Conservation (phyloP, 352 stramenopile genomes). For the Pythium volutum region DNA sequence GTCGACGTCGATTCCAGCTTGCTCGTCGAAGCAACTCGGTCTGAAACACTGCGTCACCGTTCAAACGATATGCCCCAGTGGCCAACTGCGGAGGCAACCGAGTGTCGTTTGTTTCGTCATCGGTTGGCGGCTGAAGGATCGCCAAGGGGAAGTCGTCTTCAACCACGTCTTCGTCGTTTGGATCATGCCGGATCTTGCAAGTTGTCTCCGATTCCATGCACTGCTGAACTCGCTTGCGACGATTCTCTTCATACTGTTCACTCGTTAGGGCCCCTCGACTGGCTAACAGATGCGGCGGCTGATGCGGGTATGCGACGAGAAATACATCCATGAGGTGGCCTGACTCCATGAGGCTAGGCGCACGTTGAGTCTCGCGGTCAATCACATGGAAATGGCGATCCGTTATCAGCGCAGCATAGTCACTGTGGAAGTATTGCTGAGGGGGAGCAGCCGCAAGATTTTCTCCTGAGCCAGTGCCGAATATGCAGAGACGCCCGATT, state of each 20-base stretch:
- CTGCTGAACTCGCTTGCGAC: slow-evolving; percentile 59
- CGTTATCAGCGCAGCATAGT: slow-evolving; percentile 87
- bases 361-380: slow-evolving; percentile 83
- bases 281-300: slow-evolving; percentile 61
- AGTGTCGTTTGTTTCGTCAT: not conserved
- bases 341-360: slow-evolving; percentile 83
- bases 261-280: slow-evolving; percentile 30
- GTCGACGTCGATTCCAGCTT: slow-evolving; percentile 28
- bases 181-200: slow-evolving; percentile 50
- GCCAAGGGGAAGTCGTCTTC: slow-evolving; percentile 54
- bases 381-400: slow-evolving; percentile 88
- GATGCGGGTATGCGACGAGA: slow-evolving; percentile 64
- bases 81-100: slow-evolving; percentile 5
- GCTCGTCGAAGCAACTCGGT: slow-evolving; percentile 58
- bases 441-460: slow-evolving; percentile 29
- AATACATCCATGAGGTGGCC: slow-evolving; percentile 77
- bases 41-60: slow-evolving; percentile 61
- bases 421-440: slow-evolving; percentile 85
- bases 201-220: slow-evolving; percentile 62
- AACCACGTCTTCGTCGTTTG: slow-evolving; percentile 38
- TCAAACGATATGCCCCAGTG: slow-evolving; percentile 57
- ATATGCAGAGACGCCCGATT: slow-evolving; percentile 45
- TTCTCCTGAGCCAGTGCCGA: slow-evolving; percentile 45
- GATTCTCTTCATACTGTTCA: slow-evolving; percentile 61
- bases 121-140: slow-evolving; percentile 26